Evolutionary conservation across 1,284 basidiomycete genomes (phyloP).

Genomic region (Cerrena zonata): DNA sequence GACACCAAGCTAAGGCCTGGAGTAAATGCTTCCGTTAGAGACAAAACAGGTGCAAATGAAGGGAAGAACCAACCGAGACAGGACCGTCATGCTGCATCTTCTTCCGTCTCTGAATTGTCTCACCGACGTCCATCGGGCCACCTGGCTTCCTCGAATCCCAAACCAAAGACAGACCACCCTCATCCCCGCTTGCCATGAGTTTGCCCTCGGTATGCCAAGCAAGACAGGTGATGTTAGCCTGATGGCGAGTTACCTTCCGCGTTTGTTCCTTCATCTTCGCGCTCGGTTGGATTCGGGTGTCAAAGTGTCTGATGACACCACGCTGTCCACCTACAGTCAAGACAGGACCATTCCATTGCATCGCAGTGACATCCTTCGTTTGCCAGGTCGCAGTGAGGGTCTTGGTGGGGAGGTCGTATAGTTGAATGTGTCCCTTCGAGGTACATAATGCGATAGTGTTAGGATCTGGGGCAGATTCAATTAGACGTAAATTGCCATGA

Average conservation of each 20-base stretch:
- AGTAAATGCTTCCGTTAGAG: constrained; percentile 1
- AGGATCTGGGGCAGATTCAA: constrained; percentile 32
- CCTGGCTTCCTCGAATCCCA: constrained; percentile 45
- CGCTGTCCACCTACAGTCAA: constrained; percentile 44
- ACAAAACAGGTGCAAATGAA: constrained; percentile 4
- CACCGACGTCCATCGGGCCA: constrained; percentile 48
- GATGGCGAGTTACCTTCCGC: constrained; percentile 46
- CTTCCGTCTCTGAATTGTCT: constrained; percentile 45
- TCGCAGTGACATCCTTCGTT: constrained; percentile 39
- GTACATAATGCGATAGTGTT: constrained; percentile 44
- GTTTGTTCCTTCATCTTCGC: constrained; percentile 49
- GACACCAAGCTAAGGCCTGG: constrained; percentile 86
- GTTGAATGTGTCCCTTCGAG: constrained; percentile 41
- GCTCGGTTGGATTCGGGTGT: constrained; percentile 39
- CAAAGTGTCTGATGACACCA: constrained; percentile 49
- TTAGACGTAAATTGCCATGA: constrained; percentile 38
- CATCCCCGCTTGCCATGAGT: constrained; percentile 49
- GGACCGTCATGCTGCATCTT: constrained; percentile 34
- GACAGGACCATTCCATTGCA: constrained; percentile 44
- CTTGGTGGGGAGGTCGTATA: constrained; percentile 47
- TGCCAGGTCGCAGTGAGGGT: constrained; percentile 40
- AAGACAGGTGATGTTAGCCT: constrained; percentile 40
- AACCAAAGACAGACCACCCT: constrained; percentile 43
- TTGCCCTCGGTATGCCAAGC: constrained; percentile 46
- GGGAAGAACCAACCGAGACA: constrained; percentile 22